Evolutionary conservation across 2,329 filamentous ascomycete genomes (phyloP), one percentile per base, ranked within the genome.

Genomic region (Fusarium graminum): DNA sequence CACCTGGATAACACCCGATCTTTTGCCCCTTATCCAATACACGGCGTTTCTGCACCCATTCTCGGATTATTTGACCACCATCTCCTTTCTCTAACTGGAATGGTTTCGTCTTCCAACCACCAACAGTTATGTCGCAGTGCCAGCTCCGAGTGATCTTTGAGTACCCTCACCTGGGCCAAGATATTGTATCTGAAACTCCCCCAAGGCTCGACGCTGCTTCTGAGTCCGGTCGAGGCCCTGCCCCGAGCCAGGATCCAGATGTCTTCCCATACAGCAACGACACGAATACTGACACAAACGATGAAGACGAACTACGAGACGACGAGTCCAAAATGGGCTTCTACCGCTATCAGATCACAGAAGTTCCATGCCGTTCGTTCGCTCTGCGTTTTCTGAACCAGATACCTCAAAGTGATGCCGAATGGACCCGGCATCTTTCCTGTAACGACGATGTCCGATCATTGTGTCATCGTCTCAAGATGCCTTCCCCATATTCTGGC

Each of bases 331-430:
- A 29, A 9, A 25, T 36, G 6, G 29, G 38, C 1, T 14, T 26
- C 4, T 13, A 5, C 6, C 26, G 12, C 5, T 2, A 25, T 12
- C 29, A 8, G 29, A n/a, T 6, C 9, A 12, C 2, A 12, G n/a
- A 19, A n/a, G 7, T 14, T 8, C 12, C 40, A 11, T 68, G 65
- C 49, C 36, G 54, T 32, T 42, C 65, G 6, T 52, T 55, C 10
- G 65, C 65, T 28, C 39, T 52, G 28, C 39, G 28, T 10, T 68
- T 68, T 28, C 57, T 68, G 12, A 34, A 57, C 7, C 22, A 50
- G 10, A 12, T 63, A 19, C 65, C 65, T 13, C 61, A 43, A 19
- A 44, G 22, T 22, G 65, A 68, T 13, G 32, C 34, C 5, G 29
- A 42, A 25, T 68, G 60, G 65, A 58, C 60, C n/a, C 41, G 25